A percentile compares a stretch with the other conserved stretches of the same genome.
phyloP scores from a whole-genome alignment of 2,329 filamentous ascomycete species.

The Cladorrhinum sp. region DNA sequence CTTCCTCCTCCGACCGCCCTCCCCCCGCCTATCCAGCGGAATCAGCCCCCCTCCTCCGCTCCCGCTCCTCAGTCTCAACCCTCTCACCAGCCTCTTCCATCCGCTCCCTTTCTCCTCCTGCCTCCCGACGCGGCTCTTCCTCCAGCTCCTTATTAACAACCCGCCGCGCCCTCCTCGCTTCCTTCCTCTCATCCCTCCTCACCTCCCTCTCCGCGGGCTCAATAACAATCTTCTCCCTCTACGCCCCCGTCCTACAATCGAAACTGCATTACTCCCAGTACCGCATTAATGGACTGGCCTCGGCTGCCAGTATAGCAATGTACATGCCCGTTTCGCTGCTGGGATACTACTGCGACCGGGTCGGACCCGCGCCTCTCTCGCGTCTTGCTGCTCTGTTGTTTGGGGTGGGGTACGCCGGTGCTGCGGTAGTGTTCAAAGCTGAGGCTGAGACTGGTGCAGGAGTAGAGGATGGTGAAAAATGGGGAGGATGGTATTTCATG shows the following conservation, averaged over 20 bases:
- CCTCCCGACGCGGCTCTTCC: constrained; percentile 4
- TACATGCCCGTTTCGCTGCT: constrained; percentile 90
- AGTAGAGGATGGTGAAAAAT: constrained; percentile 38
- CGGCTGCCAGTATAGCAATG: constrained; percentile 80
- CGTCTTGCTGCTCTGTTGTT: constrained; percentile 71
- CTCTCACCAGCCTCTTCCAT: constrained; percentile 22
- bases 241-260: constrained; percentile 85
- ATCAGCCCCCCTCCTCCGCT: not conserved
- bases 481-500: constrained; percentile 62
- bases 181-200: constrained; percentile 54
- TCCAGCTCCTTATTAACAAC: constrained; percentile 1
- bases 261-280: constrained; percentile 85
- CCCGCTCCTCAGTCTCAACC: constrained; percentile 12
- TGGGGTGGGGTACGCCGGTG: constrained; percentile 76
- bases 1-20: not conserved
- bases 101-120: constrained; percentile 25
- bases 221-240: constrained; percentile 90
- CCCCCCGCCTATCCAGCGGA: not conserved
- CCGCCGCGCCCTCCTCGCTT: constrained; percentile 39
- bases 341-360: constrained; percentile 88
- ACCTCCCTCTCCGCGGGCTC: constrained; percentile 78
- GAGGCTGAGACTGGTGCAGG: constrained; percentile 33
- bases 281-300: constrained; percentile 76
- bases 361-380: constrained; percentile 74
- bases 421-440: constrained; percentile 65